phyloP scores from a whole-genome alignment of 139 green algal species.

The Yamagishiella unicocca region DNA sequence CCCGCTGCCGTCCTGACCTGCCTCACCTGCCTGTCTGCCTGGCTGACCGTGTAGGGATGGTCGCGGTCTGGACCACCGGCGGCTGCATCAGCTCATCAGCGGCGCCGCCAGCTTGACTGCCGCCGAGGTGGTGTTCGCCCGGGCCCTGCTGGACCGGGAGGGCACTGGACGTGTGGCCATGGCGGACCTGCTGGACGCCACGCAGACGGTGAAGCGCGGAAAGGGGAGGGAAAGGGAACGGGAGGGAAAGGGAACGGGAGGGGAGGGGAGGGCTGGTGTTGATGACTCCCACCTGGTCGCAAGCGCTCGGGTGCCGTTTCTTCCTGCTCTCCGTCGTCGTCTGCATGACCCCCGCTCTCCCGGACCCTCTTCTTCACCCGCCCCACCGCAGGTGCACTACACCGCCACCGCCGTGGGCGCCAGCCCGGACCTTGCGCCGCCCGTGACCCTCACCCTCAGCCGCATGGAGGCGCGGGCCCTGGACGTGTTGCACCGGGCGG shows the following conservation, averaged over 20 bases:
- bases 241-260: neutral
- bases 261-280: too few relatives aligned
- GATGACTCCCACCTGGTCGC: too few relatives aligned
- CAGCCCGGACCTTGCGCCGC: neutral
- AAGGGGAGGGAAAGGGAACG: neutral
- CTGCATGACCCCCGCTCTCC: neutral
- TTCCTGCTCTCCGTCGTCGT: too few relatives aligned
- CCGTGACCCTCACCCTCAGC: slow-evolving; percentile 29
- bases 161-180: slow-evolving; percentile 24
- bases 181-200: neutral
- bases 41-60: too few relatives aligned
- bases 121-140: slow-evolving; percentile 11
- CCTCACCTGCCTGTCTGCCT: too few relatives aligned
- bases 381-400: slow-evolving; percentile 19
- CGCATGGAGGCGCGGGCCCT: slow-evolving; percentile 2
- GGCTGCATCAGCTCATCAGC: neutral
- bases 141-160: slow-evolving; percentile 4
- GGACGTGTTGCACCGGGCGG: slow-evolving; percentile 30
- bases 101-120: slow-evolving; percentile 13
- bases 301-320: too few relatives aligned
- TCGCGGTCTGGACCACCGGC: neutral
- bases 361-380: neutral
- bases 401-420: slow-evolving; percentile 8
- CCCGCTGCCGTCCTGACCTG: too few relatives aligned
- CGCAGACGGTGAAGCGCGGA: slow-evolving; percentile 13